Evolutionary conservation across 2,329 filamentous ascomycete genomes (phyloP), one percentile per base, ranked within the genome.

Genomic region (Pyrenophora tritici-repentis): DNA sequence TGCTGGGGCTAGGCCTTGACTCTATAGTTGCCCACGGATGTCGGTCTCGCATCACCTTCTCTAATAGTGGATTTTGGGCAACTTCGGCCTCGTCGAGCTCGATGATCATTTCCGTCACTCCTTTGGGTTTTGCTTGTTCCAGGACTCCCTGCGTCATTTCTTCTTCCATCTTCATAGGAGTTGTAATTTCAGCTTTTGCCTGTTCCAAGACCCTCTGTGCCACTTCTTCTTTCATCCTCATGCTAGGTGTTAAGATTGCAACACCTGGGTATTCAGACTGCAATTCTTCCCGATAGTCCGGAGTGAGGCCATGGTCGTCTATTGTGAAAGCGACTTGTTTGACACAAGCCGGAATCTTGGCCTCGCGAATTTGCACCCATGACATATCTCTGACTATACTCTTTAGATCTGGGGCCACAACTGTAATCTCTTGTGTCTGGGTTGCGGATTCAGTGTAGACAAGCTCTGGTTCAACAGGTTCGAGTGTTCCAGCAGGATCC

Each of bases 11-110:
- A 13, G 31, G 10, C 16, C 44, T 40, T 22, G 13, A 14, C 20
- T 42, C 34, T 13, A 54, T 43, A 4, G 42, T 20, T 4, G 45
- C 49, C 50, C 50, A 50, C 12, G 56, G 50, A 36, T 46, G 52
- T n/a, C n/a, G 41, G 13, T 51, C 39, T 32, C 37, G 43, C 6
- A 59, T 43, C 5, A 14, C 39, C 10, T 17, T 24, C 17, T 48
- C 41, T 5, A 56, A 39, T 13, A 13, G 17, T 4, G 35, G 47
- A 29, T 53, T 32, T 13, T 29, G 32, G n/a, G 32, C 20, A 4
- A 43, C 3, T 35, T 47, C 38, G 6, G 34, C 13, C 17, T 42
- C 22, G 12, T 54, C 44, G 31, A 59, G 43, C 35, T 54, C 41
- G 22, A 59, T 52, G 3, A 45, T 36, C 24, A 55, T 50, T 13